Percentiles rank a stretch among this genome's conserved stretches.
These are phyloP conservation scores for Mycena rebaudengoi DNA, from an alignment of 768 basidiomycete species.

Conservation along the genomic window DNA sequence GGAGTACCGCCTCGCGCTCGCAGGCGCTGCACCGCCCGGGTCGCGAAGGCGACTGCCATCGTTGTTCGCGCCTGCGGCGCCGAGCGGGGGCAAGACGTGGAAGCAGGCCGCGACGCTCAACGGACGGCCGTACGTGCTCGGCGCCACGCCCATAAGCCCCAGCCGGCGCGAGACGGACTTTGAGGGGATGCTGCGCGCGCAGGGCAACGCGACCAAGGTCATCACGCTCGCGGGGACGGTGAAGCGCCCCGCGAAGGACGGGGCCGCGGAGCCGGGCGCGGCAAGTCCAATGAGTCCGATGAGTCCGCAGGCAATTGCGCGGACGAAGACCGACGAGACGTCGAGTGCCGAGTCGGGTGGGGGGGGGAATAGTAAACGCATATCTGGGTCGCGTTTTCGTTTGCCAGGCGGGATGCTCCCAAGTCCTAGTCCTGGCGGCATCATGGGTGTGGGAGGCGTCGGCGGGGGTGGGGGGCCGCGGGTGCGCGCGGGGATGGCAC, in stretches of 20 bases:
- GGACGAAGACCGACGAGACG: conserved; percentile 14
- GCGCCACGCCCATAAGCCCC: conserved; percentile 63
- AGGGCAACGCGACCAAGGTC: conserved; percentile 54
- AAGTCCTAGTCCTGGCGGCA: conserved; percentile 61
- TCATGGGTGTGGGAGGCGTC: too few species aligned
- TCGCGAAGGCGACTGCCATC: conserved; percentile 73
- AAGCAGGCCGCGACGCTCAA: conserved; percentile 86
- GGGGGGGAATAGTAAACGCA: neutral
- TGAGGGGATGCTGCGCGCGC: conserved; percentile 73
- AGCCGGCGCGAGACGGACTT: conserved; percentile 62
- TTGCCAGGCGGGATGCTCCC: conserved; percentile 56
- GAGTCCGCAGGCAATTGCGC: neutral
- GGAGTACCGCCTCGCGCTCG: conserved; percentile 84
- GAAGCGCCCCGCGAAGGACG: too few species aligned
- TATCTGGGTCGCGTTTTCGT: conserved; percentile 56
- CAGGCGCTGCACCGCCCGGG: conserved; percentile 50
- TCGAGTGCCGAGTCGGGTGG: neutral
- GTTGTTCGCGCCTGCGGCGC: conserved; percentile 57
- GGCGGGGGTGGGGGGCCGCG: too few species aligned
- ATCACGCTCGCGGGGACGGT: conserved; percentile 53
- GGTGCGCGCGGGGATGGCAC: conserved; percentile 59
- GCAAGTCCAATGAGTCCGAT: neutral
- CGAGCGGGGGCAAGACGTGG: conserved; percentile 65
- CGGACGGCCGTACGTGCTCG: conserved; percentile 78
- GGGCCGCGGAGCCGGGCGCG: neutral